These are phyloP conservation scores for Bimuria novae-zelandiae DNA, from an alignment of 2,329 filamentous ascomycete species.

Conservation along the genomic window DNA sequence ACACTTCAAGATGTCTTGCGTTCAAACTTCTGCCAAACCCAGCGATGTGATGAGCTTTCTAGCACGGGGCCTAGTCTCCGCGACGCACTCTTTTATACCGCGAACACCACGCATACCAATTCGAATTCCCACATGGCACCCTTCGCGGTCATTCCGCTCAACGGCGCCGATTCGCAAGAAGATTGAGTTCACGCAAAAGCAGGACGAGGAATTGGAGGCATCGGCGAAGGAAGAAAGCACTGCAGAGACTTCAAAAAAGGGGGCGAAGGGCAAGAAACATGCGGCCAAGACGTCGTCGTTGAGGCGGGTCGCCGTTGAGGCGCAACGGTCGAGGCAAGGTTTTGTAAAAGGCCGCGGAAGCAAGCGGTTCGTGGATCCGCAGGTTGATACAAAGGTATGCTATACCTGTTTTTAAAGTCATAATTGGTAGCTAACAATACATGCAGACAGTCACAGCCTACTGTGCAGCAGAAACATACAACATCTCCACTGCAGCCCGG, in stretches of 20 bases:
- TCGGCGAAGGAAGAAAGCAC: constrained; percentile 20
- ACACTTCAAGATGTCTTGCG: background rate
- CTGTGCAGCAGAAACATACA: constrained; percentile 70
- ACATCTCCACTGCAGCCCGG: constrained; percentile 61
- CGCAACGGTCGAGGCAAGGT: constrained; percentile 64
- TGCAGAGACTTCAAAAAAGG: constrained; percentile 12
- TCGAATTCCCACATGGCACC: constrained; percentile 3
- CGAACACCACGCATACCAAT: constrained; percentile 8
- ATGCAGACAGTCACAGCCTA: constrained; percentile 63
- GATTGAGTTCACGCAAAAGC: constrained; percentile 31
- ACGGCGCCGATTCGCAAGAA: constrained; percentile 21
- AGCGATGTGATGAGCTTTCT: constrained; percentile 27
- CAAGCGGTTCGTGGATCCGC: constrained; percentile 52
- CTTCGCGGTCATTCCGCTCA: constrained; percentile 23
- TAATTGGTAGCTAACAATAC: background rate
- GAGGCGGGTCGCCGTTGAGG: constrained; percentile 82
- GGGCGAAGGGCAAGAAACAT: constrained; percentile 37
- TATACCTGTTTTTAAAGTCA: background rate
- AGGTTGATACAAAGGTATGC: constrained; percentile 50
- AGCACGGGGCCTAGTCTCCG: constrained; percentile 26
- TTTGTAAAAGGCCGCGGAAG: constrained; percentile 56
- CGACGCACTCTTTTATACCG: constrained; percentile 7
- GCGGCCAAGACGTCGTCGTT: constrained; percentile 62
- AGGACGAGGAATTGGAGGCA: constrained; percentile 17
- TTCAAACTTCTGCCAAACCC: background rate